phyloP scores from a whole-genome alignment of 306 rosid genomes.

The Prunus dulcis region DNA sequence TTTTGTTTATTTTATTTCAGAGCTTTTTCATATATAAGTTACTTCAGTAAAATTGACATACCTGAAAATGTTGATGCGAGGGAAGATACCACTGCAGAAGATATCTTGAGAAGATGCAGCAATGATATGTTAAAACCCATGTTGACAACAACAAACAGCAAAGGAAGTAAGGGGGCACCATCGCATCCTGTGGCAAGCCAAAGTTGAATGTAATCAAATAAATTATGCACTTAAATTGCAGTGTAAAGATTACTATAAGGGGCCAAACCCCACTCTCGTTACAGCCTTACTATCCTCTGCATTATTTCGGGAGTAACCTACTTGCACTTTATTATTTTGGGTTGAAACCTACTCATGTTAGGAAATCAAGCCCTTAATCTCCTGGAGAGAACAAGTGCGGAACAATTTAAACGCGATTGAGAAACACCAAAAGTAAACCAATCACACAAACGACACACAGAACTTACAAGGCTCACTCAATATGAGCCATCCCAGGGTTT shows the following conservation, averaged over 20 bases:
- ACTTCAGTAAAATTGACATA: conserved; percentile 22
- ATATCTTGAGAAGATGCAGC: conserved; percentile 86
- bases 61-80: conserved; percentile 94
- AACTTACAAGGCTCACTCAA: background rate
- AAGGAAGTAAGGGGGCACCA: conserved; percentile 52
- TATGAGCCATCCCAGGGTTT: background rate
- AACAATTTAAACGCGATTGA: no score
- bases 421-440: background rate
- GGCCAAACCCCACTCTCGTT: background rate
- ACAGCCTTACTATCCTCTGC: background rate
- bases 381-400: background rate
- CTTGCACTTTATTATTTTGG: background rate
- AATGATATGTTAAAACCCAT: conserved; percentile 66
- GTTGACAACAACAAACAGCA: conserved; percentile 50
- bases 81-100: conserved; percentile 84
- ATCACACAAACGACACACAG: background rate
- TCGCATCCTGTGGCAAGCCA: conserved; percentile 42
- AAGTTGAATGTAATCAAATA: background rate
- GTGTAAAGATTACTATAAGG: background rate
- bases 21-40: background rate
- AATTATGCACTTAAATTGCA: background rate
- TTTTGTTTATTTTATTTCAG: background rate
- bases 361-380: no score
- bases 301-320: background rate
- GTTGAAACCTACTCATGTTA: background rate